Conservation (phyloP, 2,329 filamentous ascomycete genomes). For the Ophiocordyceps sinensis region DNA sequence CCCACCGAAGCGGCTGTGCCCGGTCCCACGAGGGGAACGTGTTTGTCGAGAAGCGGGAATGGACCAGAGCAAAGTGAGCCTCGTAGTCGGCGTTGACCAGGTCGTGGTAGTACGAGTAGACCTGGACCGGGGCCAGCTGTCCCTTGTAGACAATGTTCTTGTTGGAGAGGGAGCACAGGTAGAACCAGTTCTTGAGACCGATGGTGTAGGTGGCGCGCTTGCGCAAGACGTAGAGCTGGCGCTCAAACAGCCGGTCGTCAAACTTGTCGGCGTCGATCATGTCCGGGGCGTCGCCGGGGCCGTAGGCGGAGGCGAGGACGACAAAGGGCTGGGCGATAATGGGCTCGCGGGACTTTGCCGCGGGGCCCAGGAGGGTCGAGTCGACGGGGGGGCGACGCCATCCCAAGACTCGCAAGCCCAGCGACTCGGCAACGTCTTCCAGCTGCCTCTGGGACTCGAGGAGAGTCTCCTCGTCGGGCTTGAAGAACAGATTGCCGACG, state of each 20-base stretch:
- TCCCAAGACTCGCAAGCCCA: slow-evolving; percentile 81
- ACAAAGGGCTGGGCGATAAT: slow-evolving; percentile 93
- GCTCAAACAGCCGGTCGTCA: slow-evolving; percentile 76
- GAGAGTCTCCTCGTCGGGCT: slow-evolving; percentile 80
- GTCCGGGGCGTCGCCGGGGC: slow-evolving; percentile 64
- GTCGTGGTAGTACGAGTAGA: slow-evolving; percentile 97
- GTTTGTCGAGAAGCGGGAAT: slow-evolving; percentile 96
- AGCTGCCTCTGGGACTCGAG: slow-evolving; percentile 85
- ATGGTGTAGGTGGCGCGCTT: slow-evolving; percentile 93
- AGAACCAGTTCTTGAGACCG: slow-evolving; percentile 97
- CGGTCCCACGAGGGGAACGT: slow-evolving; percentile 98
- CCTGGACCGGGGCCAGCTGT: slow-evolving; percentile 83
- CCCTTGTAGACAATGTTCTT: slow-evolving; percentile 99
- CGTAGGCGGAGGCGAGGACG: slow-evolving; percentile 74
- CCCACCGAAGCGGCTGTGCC: slow-evolving; percentile 91
- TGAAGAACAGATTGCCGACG: slow-evolving; percentile 96
- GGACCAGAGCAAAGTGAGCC: slow-evolving; percentile 89
- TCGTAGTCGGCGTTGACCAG: slow-evolving; percentile 94
- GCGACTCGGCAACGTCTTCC: slow-evolving; percentile 78
- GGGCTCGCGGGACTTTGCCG: slow-evolving; percentile 85
- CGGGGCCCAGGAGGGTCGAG: slow-evolving; percentile 82
- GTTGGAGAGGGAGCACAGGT: slow-evolving; percentile 90
- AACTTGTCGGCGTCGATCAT: slow-evolving; percentile 65
- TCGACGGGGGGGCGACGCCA: slow-evolving; percentile 95
- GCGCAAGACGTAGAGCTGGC: slow-evolving; percentile 83